Evolutionary conservation across 768 basidiomycete genomes (phyloP), one percentile per base, ranked within the genome.

Genomic region (Mycena belliarum): DNA sequence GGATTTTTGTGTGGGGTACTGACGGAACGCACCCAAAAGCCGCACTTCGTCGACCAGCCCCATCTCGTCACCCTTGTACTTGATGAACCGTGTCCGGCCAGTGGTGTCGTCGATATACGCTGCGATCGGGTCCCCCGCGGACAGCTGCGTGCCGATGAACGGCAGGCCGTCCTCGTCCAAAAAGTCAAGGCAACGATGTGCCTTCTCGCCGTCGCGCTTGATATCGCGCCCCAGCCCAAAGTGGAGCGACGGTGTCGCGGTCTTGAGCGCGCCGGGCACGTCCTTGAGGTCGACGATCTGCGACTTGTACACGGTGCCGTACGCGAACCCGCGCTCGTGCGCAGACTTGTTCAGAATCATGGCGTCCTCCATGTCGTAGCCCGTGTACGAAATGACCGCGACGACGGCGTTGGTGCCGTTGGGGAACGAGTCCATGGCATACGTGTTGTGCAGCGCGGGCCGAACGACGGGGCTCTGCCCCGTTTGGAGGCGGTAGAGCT

Each of bases 301-400:
- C 5, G 93, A 88, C 72, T 98, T 98, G 80, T 98, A 98, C 29
- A 99, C 85, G 1, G 95, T 93, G 25, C 97, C 97, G 69, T 98
- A 96, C 1, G 82, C 95, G 70, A 99, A 99, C 0, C 97, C 97
- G 29, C 97, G 89, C 75, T 99, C 97, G 69, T 99, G 95, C 3
- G 94, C 89, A 1, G 95, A 98, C 75, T 99, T 99, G 74, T 99
- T 99, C 49, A 99, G 77, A 65, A 99, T 99, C 97, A 99, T 99
- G 64, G 97, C 97, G 66, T 99, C 97, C 76, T 99, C 97, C 97
- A 99, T 99, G 72, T 99, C 97, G 73, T 99, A 99, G 4, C 97
- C 97, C 4, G 97, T 99, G 70, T 99, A 99, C 1, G 97, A 99
- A 66, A 99, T 98, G 68, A 99, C 97, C n/a, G 97, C 97, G 47